Base-by-base conservation (phyloP, 352 stramenopile genomes). In the Globisporangium nodosum region DNA sequence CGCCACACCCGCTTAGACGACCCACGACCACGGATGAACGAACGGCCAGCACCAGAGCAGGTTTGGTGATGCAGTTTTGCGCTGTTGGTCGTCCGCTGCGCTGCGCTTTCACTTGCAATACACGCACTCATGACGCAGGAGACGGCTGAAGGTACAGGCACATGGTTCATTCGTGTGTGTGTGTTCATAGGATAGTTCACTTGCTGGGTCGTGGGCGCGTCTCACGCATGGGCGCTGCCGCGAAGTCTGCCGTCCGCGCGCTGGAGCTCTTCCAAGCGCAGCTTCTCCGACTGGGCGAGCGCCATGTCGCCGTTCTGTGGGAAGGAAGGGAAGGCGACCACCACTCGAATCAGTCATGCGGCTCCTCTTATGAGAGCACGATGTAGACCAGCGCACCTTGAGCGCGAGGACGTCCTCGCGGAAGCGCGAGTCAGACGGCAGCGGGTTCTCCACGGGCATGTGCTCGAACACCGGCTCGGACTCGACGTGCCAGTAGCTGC, bases 401-500 rank as follows among this genome's bases (percentile, higher is more conserved):
- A 92, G 62, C 3, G 73, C 72, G 42, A 78, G 64, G 13, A 89
- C 62, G 64, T 92, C 82, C 63, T 87, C 73, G 2, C 83, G 76
- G 64, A 72, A 88, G 18, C 76, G 62, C 43, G 72, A 78, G 55
- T 92, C 83, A 1, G 80, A 90, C 3, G 71, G 70, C 24, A 90
- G 62, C 18, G 80, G 58, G 3, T 64, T 48, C 20, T 61, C 54
- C 8, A 89, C 69, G 0, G 78, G 74, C 15, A 43, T 65, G 59
- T 87, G 78, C 39, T 78, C 65, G 48, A 82, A 88, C 9, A 71
- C 74, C 16, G 82, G 80, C 58, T 88, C 80, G 0, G 78, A 82
- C 35, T 87, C 76, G 21, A 90, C 68, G 39, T 90, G 73, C 82
- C 82, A 92, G 54, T 88, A 89, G 3, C 73, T 82, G 43, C 18